A percentile compares a stretch with the other conserved stretches of the same genome.
These are phyloP conservation scores for Ilex aquifolium DNA, from an alignment of 257 asterid species.

Conservation along the genomic window DNA sequence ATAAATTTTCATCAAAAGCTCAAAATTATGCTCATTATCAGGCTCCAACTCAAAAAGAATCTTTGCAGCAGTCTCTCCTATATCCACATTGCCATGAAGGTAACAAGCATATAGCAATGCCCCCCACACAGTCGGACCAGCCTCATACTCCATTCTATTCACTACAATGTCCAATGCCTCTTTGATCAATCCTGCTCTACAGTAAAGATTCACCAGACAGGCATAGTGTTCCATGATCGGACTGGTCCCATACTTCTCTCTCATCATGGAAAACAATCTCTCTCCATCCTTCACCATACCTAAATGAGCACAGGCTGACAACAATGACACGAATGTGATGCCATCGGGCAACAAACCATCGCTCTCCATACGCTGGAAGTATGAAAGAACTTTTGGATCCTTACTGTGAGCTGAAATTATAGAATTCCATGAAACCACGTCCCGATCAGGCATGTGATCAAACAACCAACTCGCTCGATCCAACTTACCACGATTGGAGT, in stretches of 20 bases:
- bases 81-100: not conserved
- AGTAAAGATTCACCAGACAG: not conserved
- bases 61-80: not conserved
- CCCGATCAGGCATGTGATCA: not conserved
- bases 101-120: not conserved
- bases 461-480: not conserved
- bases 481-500: not conserved
- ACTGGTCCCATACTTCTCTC: not conserved
- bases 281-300: not conserved
- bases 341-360: not conserved
- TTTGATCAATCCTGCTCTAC: not conserved
- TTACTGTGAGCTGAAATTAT: not conserved
- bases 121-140: not conserved
- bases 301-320: slow-evolving; percentile 1
- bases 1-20: slow-evolving; percentile 1
- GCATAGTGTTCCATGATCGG: slow-evolving; percentile 1
- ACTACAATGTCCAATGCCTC: not conserved
- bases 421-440: not conserved
- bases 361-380: not conserved
- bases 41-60: not conserved
- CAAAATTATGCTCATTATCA: slow-evolving; percentile 1
- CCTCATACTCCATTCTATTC: slow-evolving; percentile 1
- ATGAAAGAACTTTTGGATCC: not conserved
- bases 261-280: not conserved
- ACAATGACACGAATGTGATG: not conserved